Conservation (phyloP, 495 filamentous ascomycete species). For the Pyrenula aspistea region DNA sequence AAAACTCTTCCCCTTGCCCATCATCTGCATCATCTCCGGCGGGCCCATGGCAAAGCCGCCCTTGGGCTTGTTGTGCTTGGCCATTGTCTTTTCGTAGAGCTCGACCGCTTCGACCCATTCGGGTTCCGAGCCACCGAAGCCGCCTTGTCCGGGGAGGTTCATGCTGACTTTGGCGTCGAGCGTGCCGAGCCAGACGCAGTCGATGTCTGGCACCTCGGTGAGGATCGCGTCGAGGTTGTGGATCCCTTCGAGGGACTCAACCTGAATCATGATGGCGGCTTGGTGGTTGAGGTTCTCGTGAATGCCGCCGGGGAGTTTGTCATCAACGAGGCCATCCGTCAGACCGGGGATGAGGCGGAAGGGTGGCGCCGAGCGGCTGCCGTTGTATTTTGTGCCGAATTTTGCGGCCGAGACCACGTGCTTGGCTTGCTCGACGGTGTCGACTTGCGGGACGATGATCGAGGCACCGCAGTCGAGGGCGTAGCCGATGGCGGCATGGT, state of each 20-base stretch:
- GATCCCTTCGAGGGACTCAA: slow-evolving; percentile 40
- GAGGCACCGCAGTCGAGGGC: slow-evolving; percentile 33
- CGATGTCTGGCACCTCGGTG: slow-evolving; percentile 26
- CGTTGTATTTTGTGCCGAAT: slow-evolving; percentile 19
- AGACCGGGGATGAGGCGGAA: slow-evolving; percentile 23
- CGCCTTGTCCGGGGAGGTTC: slow-evolving; percentile 17
- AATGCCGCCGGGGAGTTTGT: slow-evolving; percentile 10
- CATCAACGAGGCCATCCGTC: slow-evolving; percentile 15
- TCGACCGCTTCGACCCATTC: slow-evolving; percentile 24
- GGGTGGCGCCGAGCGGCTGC: slow-evolving; percentile 30
- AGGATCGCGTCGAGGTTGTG: slow-evolving; percentile 41
- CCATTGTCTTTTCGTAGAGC: slow-evolving; percentile 17
- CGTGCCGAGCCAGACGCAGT: slow-evolving; percentile 30
- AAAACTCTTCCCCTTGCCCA: slow-evolving; percentile 11
- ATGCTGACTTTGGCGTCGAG: slow-evolving; percentile 29
- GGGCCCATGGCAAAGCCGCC: slow-evolving; percentile 8
- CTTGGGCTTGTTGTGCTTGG: slow-evolving; percentile 30
- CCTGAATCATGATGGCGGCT: slow-evolving; percentile 33
- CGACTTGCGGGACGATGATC: slow-evolving; percentile 32
- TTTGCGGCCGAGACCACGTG: slow-evolving; percentile 31
- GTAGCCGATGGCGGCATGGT: slow-evolving; percentile 32
- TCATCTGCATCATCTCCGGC: slow-evolving; percentile 10
- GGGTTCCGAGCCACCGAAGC: slow-evolving; percentile 17
- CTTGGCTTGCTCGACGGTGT: slow-evolving; percentile 31
- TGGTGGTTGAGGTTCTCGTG: slow-evolving; percentile 27